Evolutionary conservation across 164 flowering plant species (phyloP), one percentile per base, ranked within the genome.

Genomic region (Aristolochia fimbriata): DNA sequence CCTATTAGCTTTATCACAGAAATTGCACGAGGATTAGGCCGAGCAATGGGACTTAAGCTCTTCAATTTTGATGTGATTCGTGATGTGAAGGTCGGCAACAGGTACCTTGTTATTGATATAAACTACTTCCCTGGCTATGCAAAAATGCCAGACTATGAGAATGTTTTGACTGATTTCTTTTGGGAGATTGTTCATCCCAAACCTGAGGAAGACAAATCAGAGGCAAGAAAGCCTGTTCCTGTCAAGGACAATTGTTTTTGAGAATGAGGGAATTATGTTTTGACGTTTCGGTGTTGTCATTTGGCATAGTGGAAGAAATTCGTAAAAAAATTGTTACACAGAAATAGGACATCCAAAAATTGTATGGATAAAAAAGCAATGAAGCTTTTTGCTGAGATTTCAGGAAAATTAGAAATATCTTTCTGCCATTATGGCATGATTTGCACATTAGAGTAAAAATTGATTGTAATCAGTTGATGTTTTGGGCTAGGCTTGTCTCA

Each of bases 101-200:
- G 81, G 66, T 89, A 80, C 49, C 76, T 89, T 20, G 81, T 89
- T 6, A 81, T 89, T 47, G 96, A 89, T 62, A 89, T 89, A 21
- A 89, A 89, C 61, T 86, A 89, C 63, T 86, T 89, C 61, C 96
- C 96, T 0, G 94, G 96, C 33, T 89, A 84, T 67, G 93, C 91
- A 0, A 89, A 89, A 71, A 84, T 89, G 93, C 96, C 94, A 0
- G 57, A 59, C 4, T 89, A 84, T 59, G 96, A 86, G 77, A 55
- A 74, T n/a, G 82, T 81, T 37, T 69, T 89, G 81, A 83, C 83
- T 5, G 84, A 86, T 64, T 89, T 89, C 69, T 81, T 89, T 65
- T 76, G 74, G 60, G 85, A 82, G 60, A 48, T 83, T 4, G 66
- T 73, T 47, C 63, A 59, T 51, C 55, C 58, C 62, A 78, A 71